A percentile compares a stretch with the other conserved stretches of the same genome.
These are phyloP conservation scores for Patellifolia procumbens DNA, from an alignment of 179 eudicot species.

Conservation along the genomic window DNA sequence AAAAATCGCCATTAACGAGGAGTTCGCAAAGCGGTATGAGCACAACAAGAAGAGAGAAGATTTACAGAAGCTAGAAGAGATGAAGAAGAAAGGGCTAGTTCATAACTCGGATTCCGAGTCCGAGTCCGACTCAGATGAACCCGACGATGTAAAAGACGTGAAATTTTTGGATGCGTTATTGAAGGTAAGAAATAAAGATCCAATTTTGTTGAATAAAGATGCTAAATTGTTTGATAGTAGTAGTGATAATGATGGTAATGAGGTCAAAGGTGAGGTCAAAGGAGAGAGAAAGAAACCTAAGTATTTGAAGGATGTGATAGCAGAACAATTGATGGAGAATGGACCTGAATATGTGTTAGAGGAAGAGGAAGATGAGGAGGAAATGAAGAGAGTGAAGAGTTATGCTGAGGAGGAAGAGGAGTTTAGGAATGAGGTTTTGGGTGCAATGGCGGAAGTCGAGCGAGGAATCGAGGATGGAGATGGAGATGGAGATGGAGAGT, in stretches of 20 bases:
- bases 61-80: slow-evolving; percentile 57
- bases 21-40: slow-evolving; percentile 75
- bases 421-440: slow-evolving; percentile 32
- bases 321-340: slow-evolving; percentile 67
- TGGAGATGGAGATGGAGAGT: slow-evolving; percentile 51
- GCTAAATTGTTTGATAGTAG: slow-evolving; percentile 58
- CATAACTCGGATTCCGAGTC: slow-evolving; percentile 42
- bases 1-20: slow-evolving; percentile 60
- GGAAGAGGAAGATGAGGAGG: slow-evolving; percentile 32
- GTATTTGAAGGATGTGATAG: slow-evolving; percentile 83
- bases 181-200: slow-evolving; percentile 70
- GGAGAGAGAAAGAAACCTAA: slow-evolving; percentile 43
- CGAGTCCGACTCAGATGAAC: slow-evolving; percentile 40
- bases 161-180: slow-evolving; percentile 53
- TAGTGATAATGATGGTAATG: slow-evolving; percentile 23
- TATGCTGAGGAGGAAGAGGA: slow-evolving; percentile 34
- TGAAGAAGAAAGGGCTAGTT: slow-evolving; percentile 67
- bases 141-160: slow-evolving; percentile 39
- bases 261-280: background rate
- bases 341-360: slow-evolving; percentile 58
- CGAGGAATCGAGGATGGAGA: too few relatives aligned
- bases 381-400: slow-evolving; percentile 11
- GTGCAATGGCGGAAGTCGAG: slow-evolving; percentile 37
- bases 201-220: slow-evolving; percentile 49
- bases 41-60: slow-evolving; percentile 91